Percentiles rank a stretch among this genome's conserved stretches.
phyloP scores from a whole-genome alignment of 2,329 filamentous ascomycete species.

The Daldinia eschscholtzii region DNA sequence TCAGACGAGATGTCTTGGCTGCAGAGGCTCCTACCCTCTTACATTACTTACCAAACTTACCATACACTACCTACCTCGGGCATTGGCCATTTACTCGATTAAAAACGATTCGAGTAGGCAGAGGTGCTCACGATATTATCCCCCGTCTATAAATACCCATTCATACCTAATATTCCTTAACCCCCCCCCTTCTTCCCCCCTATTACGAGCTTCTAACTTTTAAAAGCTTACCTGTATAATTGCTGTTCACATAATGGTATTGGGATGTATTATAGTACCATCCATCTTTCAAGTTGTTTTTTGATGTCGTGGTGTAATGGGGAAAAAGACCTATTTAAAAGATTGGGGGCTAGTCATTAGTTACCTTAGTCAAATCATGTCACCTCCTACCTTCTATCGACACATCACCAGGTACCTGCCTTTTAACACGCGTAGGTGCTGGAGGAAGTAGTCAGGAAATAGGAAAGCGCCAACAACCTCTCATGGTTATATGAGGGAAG shows the following conservation, averaged over 20 bases:
- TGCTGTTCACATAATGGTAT: neutral
- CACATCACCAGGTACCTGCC: constrained; percentile 5
- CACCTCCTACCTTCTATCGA: constrained; percentile 16
- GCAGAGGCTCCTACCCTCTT: constrained; percentile 5
- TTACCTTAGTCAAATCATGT: constrained; percentile 16
- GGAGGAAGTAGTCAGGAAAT: constrained; percentile 16
- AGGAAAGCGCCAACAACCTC: constrained; percentile 19
- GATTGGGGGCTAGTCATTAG: constrained; percentile 16
- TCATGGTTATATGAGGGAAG: constrained; percentile 10
- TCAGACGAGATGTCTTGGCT: constrained; percentile 23
- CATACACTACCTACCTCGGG: constrained; percentile 17
- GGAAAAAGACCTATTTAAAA: constrained; percentile 7
- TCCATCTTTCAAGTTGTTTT: neutral
- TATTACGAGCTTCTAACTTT: constrained; percentile 5
- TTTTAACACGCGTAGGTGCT: constrained; percentile 16
- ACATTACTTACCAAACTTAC: constrained; percentile 13
- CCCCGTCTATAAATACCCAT: constrained; percentile 11
- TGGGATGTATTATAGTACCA: constrained; percentile 34
- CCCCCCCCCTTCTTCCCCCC: neutral
- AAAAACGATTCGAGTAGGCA: constrained; percentile 9
- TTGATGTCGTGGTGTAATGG: constrained; percentile 21
- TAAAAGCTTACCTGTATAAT: constrained; percentile 2
- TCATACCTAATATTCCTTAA: neutral
- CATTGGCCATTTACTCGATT: neutral
- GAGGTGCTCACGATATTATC: constrained; percentile 7